phyloP scores from a whole-genome alignment of 2,329 filamentous ascomycete species.

The Aspergillus ochraceoroseus region DNA sequence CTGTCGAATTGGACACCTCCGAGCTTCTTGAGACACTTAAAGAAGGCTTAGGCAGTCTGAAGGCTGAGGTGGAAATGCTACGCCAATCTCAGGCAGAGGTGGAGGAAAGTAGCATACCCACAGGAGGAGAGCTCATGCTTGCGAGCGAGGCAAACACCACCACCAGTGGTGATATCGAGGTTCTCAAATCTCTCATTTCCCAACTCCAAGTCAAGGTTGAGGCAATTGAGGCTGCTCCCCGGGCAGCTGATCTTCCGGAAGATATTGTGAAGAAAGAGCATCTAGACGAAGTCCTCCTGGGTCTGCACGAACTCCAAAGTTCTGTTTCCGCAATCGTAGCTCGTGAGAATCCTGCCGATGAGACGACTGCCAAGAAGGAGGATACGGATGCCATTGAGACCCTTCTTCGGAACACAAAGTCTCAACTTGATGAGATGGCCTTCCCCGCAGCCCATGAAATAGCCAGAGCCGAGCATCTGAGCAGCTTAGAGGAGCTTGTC shows the following conservation, averaged over 20 bases:
- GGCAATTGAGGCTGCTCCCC: conserved; percentile 55
- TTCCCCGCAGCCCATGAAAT: conserved; percentile 61
- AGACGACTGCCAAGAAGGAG: conserved; percentile 65
- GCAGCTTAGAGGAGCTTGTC: conserved; percentile 61
- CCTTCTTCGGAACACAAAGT: conserved; percentile 82
- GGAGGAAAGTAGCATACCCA: conserved; percentile 49
- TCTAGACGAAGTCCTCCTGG: conserved; percentile 45
- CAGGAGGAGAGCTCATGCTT: conserved; percentile 55
- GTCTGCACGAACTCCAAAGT: conserved; percentile 52
- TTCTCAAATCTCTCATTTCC: conserved; percentile 75
- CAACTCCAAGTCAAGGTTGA: conserved; percentile 83
- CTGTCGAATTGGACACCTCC: conserved; percentile 75
- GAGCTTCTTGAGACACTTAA: conserved; percentile 86
- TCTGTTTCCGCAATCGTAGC: conserved; percentile 52
- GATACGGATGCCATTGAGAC: conserved; percentile 89
- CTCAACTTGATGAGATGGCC: conserved; percentile 73
- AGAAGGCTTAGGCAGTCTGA: conserved; percentile 69
- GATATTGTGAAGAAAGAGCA: conserved; percentile 46
- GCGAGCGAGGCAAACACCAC: conserved; percentile 51
- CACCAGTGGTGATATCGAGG: conserved; percentile 69
- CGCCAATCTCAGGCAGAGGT: conserved; percentile 51
- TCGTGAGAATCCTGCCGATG: conserved; percentile 38
- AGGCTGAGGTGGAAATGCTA: conserved; percentile 71
- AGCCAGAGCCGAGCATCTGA: conserved; percentile 59
- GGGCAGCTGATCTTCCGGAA: conserved; percentile 35